Percentiles rank a stretch among this genome's conserved stretches.
These are phyloP conservation scores for Colletotrichum lini DNA, from an alignment of 2,329 filamentous ascomycete genomes.

Conservation along the genomic window DNA sequence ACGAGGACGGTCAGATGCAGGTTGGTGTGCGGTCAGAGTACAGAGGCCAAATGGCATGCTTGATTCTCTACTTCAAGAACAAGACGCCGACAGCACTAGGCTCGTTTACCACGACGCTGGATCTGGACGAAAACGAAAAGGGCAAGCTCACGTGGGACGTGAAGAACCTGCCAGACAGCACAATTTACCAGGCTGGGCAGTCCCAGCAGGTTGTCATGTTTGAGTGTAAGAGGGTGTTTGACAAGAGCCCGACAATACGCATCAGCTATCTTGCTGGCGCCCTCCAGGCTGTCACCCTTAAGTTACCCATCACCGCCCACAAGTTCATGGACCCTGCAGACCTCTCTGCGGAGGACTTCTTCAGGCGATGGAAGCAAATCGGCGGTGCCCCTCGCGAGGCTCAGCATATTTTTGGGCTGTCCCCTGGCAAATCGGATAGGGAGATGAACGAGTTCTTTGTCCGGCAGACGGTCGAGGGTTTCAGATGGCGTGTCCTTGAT, in stretches of 20 bases:
- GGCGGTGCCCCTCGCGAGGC: conserved; percentile 89
- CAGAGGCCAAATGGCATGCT: conserved; percentile 91
- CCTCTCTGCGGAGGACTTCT: conserved; percentile 91
- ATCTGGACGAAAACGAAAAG: conserved; percentile 80
- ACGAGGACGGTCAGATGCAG: conserved; percentile 95
- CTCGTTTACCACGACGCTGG: conserved; percentile 94
- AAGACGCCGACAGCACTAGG: conserved; percentile 88
- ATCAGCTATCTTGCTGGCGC: conserved; percentile 96
- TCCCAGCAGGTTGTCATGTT: conserved; percentile 96
- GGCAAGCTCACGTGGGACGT: conserved; percentile 84
- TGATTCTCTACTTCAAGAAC: conserved; percentile 97
- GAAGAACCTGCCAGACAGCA: conserved; percentile 89
- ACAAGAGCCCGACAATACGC: conserved; percentile 88
- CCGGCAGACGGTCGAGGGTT: conserved; percentile 81
- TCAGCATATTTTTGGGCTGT: conserved; percentile 85
- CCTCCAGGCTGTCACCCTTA: conserved; percentile 91
- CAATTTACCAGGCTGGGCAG: conserved; percentile 80
- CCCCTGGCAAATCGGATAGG: conserved; percentile 66
- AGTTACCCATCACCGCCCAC: conserved; percentile 89
- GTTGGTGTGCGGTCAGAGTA: conserved; percentile 95
- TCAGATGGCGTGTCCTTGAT: conserved; percentile 89
- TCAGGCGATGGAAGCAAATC: conserved; percentile 99
- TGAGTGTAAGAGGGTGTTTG: conserved; percentile 86
- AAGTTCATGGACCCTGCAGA: conserved; percentile 98
- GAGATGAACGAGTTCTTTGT: conserved; percentile 82